Percentiles rank a stretch among this genome's conserved stretches.
phyloP scores from a whole-genome alignment of 1,139 yeast species.

The Yamadazyma jaroonii region DNA sequence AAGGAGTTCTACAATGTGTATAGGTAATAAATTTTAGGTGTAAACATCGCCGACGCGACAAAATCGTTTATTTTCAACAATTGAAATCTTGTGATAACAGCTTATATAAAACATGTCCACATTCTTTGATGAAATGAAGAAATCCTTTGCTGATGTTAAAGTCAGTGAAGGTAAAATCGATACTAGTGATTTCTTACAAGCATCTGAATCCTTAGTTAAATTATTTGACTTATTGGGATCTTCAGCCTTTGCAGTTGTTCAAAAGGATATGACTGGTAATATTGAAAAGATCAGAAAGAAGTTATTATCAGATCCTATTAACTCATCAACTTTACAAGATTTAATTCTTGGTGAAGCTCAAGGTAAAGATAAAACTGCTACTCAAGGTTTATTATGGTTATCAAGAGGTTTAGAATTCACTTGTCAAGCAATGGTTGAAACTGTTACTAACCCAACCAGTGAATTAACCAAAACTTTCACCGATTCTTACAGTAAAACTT shows the following conservation, averaged over 20 bases:
- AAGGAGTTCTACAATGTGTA: background rate
- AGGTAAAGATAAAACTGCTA: constrained; percentile 71
- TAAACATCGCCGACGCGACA: constrained; percentile 2
- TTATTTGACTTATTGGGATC: constrained; percentile 84
- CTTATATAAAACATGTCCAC: constrained; percentile 45
- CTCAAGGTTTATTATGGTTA: constrained; percentile 90
- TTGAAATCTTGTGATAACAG: background rate
- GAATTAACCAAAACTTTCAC: constrained; percentile 81
- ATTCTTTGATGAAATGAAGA: constrained; percentile 75
- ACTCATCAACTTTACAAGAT: constrained; percentile 68
- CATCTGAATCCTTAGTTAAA: constrained; percentile 79
- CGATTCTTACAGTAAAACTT: constrained; percentile 75
- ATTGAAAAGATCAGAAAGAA: constrained; percentile 71
- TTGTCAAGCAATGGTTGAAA: constrained; percentile 82
- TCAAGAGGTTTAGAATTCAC: constrained; percentile 85
- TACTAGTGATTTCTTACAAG: constrained; percentile 76
- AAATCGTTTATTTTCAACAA: background rate
- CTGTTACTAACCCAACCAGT: constrained; percentile 54
- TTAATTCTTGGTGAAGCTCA: constrained; percentile 69
- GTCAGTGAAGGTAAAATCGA: constrained; percentile 59
- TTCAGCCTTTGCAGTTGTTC: constrained; percentile 81
- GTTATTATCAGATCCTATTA: constrained; percentile 61
- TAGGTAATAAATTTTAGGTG: background rate
- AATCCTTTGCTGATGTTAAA: constrained; percentile 73
- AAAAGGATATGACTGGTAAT: constrained; percentile 86